A percentile compares a stretch with the other conserved stretches of the same genome.
Evolutionary conservation across 257 asterid species (phyloP).

Genomic region (Capsicum pubescens): DNA sequence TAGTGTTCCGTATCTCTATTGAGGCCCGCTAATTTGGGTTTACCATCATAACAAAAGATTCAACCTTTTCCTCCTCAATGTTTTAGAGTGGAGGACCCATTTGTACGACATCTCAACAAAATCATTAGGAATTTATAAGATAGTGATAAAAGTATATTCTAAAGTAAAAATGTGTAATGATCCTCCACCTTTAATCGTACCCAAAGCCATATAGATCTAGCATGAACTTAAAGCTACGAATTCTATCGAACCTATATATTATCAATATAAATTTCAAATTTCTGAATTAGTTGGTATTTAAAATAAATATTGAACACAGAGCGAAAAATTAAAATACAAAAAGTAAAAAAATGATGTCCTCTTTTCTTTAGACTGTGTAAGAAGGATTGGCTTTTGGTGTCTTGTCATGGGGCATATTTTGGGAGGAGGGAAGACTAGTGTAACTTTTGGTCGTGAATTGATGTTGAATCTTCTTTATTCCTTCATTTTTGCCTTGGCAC

Average conservation of each 20-base stretch:
- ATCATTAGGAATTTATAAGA: conserved; percentile 8
- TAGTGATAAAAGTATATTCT: neutral
- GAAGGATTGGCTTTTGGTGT: neutral
- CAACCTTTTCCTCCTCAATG: neutral
- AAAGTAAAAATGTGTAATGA: neutral
- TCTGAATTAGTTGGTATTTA: neutral
- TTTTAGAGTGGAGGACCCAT: conserved; percentile 5
- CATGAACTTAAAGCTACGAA: too few relatives aligned
- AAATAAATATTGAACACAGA: neutral
- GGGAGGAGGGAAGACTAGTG: neutral
- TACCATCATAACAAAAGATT: neutral
- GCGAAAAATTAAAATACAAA: neutral
- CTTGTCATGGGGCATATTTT: conserved; percentile 27
- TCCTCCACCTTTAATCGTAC: neutral
- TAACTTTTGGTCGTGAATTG: conserved; percentile 7
- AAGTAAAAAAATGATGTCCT: neutral
- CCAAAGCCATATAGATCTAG: neutral
- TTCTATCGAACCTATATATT: neutral
- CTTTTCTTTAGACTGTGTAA: neutral
- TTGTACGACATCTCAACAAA: neutral
- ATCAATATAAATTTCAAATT: neutral
- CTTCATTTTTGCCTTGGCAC: conserved; percentile 22
- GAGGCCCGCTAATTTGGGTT: too few relatives aligned
- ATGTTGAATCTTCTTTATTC: conserved; percentile 29
- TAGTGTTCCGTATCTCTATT: too few relatives aligned